phyloP scores from a whole-genome alignment of 331 rosid genomes.

The Phaseolus coccineus region DNA sequence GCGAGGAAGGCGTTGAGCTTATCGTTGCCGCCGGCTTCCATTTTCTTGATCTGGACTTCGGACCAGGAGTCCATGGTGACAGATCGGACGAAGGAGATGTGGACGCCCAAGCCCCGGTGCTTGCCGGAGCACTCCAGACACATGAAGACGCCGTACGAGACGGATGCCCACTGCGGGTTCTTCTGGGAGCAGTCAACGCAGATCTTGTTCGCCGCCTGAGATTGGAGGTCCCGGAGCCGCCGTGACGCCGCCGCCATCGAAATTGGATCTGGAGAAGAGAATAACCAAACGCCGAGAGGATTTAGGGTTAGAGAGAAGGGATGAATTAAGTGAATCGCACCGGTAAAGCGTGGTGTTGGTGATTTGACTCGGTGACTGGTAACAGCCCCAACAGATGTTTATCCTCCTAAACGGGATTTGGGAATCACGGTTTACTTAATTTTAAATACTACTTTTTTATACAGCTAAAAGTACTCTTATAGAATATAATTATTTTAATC shows the following conservation, averaged over 20 bases:
- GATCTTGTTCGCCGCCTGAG: slow-evolving; percentile 79
- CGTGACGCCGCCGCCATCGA: slow-evolving; percentile 76
- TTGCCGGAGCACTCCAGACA: slow-evolving; percentile 97
- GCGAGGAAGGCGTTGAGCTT: slow-evolving; percentile 76
- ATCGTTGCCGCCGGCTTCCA: slow-evolving; percentile 96
- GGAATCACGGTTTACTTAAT: no score
- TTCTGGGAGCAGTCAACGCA: slow-evolving; percentile 95
- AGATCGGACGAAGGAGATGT: slow-evolving; percentile 96
- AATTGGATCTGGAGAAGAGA: background rate
- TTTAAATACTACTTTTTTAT: no score
- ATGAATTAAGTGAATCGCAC: background rate
- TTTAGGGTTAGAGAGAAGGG: background rate
- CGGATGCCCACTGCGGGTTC: slow-evolving; percentile 99
- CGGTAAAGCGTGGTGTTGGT: background rate
- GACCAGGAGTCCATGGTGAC: slow-evolving; percentile 99
- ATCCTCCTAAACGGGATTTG: no score
- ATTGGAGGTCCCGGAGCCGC: slow-evolving; percentile 89
- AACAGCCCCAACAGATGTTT: no score
- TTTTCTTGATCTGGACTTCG: slow-evolving; percentile 89
- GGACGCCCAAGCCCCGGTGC: slow-evolving; percentile 98
- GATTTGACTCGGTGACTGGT: no score
- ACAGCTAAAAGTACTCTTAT: no score
- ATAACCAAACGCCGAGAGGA: background rate
- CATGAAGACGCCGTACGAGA: slow-evolving; percentile 95
- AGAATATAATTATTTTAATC: no score